Base-by-base conservation (phyloP, 805 yeast genomes). In the Kodamaea nitidulidarum region DNA sequence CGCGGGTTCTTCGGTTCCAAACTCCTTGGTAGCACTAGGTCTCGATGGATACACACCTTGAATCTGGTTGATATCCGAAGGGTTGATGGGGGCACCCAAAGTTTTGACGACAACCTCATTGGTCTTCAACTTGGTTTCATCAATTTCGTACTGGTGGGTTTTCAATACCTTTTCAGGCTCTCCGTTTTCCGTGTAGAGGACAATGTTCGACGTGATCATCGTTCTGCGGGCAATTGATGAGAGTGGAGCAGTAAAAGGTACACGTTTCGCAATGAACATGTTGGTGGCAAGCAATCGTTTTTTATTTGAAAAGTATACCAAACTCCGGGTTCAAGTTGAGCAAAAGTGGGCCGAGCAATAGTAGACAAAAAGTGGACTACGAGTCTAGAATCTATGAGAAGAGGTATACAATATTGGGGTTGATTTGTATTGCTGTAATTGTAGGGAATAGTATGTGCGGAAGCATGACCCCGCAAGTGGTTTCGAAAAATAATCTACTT, bases 171-270 rank as follows among this genome's bases (percentile, higher is more conserved):
- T 78, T 15, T 59, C 47, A 1, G 87, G 87, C 29, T 75, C 80
- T 14, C 95, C 95, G 53, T 85, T 81, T 11, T 69, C 60, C 5
- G 80, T 62, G 56, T 81, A 86, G 15, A 83, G 73, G 27, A 84
- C 78, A 7, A 93, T 84, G 49, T 75, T 76, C 0, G 88, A 74
- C 14, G 80, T 67, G 38, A 69, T 58, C 73, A 68, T 67, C 28
- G 57, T 49, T 44, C 46, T 42, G 32, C 32, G 32, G 21, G 32
- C 32, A 30, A 16, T 30, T 30, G 21, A 15, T 27, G 31, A 15
- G 16, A 27, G 10, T 15, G 32, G 32, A 4, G 17, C 11, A n/a
- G 31, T 8, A 14, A 14, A 28, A 5, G 31, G 10, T 35, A 36
- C 15, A 18, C 22, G 15, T 16, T 25, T 36, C 11, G 34, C 40